phyloP scores from a whole-genome alignment of 202 grass and related monocot genomes.

The Bolboschoenoplectus hybrid region DNA sequence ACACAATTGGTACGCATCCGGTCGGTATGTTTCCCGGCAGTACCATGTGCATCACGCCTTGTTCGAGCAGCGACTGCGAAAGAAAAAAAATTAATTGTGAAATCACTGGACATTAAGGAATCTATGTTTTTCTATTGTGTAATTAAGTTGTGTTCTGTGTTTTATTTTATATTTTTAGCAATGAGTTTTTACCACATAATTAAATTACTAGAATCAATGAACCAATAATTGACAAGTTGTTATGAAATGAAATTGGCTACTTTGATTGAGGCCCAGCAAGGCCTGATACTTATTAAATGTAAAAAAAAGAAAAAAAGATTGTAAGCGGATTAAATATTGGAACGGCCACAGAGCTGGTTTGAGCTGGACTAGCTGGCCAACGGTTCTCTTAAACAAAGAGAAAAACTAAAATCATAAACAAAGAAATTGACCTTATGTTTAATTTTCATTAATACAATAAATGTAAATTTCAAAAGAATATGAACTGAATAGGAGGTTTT shows the following conservation, averaged over 20 bases:
- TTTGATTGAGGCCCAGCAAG: not conserved
- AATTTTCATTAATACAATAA: not conserved
- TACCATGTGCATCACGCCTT: slow-evolving; percentile 49
- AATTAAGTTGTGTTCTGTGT: not conserved
- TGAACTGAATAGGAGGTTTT: not conserved
- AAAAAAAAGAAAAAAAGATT: not conserved
- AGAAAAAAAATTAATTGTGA: not conserved
- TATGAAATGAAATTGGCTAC: not conserved
- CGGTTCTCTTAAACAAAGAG: not conserved
- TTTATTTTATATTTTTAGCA: not conserved
- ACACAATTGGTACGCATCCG: slow-evolving; percentile 39
- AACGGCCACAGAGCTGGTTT: not conserved
- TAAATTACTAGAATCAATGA: not conserved
- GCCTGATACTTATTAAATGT: not conserved
- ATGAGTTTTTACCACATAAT: not conserved
- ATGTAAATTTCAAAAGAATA: not conserved
- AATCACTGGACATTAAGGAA: not conserved
- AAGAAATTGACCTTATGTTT: no score
- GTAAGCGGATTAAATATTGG: not conserved
- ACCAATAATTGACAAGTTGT: not conserved
- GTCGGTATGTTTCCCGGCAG: slow-evolving; percentile 49
- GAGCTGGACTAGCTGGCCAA: not conserved
- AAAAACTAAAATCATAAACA: not conserved
- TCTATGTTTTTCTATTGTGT: not conserved
- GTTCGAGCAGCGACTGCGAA: slow-evolving; percentile 52